These are phyloP conservation scores for Boletales sp. DNA, from an alignment of 768 basidiomycete genomes.

Conservation along the genomic window DNA sequence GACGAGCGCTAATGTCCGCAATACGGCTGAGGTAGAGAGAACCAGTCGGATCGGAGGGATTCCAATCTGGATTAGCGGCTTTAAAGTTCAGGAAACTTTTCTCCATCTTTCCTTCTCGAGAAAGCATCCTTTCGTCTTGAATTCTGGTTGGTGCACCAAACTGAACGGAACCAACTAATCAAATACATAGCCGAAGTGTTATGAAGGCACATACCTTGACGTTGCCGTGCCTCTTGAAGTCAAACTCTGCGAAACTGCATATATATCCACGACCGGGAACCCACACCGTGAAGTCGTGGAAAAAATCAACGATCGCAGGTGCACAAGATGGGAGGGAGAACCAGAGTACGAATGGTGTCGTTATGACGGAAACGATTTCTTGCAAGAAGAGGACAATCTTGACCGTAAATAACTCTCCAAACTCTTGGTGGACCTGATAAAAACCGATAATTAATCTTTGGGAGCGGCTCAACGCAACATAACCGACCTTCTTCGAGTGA, in stretches of 20 bases:
- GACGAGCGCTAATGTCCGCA: slow-evolving; percentile 59
- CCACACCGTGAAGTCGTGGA: slow-evolving; percentile 96
- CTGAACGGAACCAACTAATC: slow-evolving; percentile 32
- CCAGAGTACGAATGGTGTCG: slow-evolving; percentile 94
- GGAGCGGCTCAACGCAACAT: background rate
- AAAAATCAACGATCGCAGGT: slow-evolving; percentile 92
- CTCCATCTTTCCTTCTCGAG: slow-evolving; percentile 98
- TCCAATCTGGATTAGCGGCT: slow-evolving; percentile 95
- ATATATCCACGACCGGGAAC: slow-evolving; percentile 96
- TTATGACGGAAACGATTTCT: slow-evolving; percentile 85
- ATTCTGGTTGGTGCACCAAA: slow-evolving; percentile 80
- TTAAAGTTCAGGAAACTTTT: slow-evolving; percentile 96
- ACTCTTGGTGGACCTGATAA: slow-evolving; percentile 79
- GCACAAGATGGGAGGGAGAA: slow-evolving; percentile 88
- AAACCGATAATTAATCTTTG: background rate
- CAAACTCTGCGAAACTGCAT: slow-evolving; percentile 97
- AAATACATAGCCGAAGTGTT: background rate
- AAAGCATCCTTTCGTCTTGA: slow-evolving; percentile 71
- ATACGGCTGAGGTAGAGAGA: slow-evolving; percentile 88
- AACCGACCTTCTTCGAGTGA: slow-evolving; percentile 78
- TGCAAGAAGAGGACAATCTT: slow-evolving; percentile 84
- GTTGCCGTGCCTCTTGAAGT: slow-evolving; percentile 93
- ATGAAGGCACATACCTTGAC: slow-evolving; percentile 56
- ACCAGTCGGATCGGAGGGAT: slow-evolving; percentile 83
- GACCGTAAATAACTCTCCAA: slow-evolving; percentile 91